Conservation (phyloP, 371 early-diverging fungal species). For the Capniomyces stellatus region DNA sequence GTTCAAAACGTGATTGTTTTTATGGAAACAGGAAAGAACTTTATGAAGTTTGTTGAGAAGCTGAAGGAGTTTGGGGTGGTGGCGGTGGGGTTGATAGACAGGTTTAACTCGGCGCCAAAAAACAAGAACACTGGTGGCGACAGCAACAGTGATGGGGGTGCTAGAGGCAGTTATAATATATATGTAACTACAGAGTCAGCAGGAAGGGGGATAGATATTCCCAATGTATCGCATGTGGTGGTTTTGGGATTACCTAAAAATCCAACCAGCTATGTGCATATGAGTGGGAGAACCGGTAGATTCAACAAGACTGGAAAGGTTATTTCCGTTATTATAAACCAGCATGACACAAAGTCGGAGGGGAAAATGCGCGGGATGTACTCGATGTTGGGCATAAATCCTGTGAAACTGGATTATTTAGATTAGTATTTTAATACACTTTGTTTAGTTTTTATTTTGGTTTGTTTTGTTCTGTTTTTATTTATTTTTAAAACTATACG, state of each 20-base stretch:
- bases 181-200: constrained; percentile 16
- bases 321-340: constrained; percentile 15
- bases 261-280: constrained; percentile 13
- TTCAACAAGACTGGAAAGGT: constrained; percentile 13
- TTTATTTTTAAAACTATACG: too few relatives aligned
- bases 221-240: constrained; percentile 12
- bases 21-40: neutral
- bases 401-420: neutral
- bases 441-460: too few relatives aligned
- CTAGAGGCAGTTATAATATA: constrained; percentile 3
- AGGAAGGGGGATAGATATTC: constrained; percentile 17
- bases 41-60: neutral
- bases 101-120: neutral
- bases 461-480: too few relatives aligned
- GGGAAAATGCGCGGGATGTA: constrained; percentile 22
- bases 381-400: constrained; percentile 3
- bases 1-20: neutral
- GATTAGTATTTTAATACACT: neutral
- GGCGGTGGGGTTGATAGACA: neutral
- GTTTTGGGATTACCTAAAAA: constrained; percentile 15
- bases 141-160: neutral
- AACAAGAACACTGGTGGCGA: neutral
- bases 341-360: constrained; percentile 9
- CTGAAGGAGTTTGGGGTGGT: neutral
- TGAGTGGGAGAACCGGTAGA: constrained; percentile 17